Evolutionary conservation across 257 asterid genomes (phyloP).

Genomic region (Nemophila menziesii): DNA sequence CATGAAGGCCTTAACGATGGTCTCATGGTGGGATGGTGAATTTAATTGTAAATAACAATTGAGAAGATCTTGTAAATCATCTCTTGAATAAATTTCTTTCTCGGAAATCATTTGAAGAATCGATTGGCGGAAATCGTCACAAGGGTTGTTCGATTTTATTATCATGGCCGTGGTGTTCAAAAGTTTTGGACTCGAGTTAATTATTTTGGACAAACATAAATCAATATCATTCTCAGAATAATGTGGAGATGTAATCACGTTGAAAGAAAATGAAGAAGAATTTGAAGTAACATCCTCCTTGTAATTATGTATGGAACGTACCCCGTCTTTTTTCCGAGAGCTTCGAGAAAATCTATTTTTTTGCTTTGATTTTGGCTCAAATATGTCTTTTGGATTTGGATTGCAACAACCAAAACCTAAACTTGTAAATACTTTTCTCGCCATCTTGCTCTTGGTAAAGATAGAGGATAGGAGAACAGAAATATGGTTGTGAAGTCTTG

Average conservation of each 20-base stretch:
- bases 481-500: neutral
- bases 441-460: constrained; percentile 17
- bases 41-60: constrained; percentile 47
- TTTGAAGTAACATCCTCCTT: too few species aligned
- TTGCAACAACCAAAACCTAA: constrained; percentile 38
- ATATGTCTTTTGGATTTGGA: constrained; percentile 27
- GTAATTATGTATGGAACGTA: constrained; percentile 7
- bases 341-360: constrained; percentile 18
- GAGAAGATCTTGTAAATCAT: constrained; percentile 61
- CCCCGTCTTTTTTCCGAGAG: constrained; percentile 5
- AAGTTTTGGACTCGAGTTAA: constrained; percentile 17
- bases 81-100: constrained; percentile 32
- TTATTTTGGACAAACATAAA: constrained; percentile 4
- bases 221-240: constrained; percentile 9
- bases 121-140: constrained; percentile 54
- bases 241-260: constrained; percentile 8
- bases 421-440: constrained; percentile 21
- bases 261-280: constrained; percentile 21
- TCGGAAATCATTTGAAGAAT: constrained; percentile 70
- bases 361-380: constrained; percentile 27
- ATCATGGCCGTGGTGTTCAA: constrained; percentile 45
- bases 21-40: constrained; percentile 41
- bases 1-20: constrained; percentile 48
- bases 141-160: constrained; percentile 59
- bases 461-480: constrained; percentile 12